Evolutionary conservation across 1,139 yeast genomes (phyloP).

Genomic region (Candida smagusa): DNA sequence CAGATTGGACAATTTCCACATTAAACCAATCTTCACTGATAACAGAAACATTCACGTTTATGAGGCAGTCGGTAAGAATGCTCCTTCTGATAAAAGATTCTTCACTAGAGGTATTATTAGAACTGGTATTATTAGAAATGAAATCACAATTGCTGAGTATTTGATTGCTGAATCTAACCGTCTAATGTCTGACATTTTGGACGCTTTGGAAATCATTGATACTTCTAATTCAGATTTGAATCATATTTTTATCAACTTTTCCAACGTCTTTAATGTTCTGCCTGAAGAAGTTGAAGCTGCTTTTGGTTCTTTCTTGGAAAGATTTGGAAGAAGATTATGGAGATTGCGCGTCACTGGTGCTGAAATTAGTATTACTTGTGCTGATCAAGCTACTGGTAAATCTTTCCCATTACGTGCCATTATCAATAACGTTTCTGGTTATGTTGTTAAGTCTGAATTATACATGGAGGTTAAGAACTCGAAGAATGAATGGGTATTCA

Average conservation of each 20-base stretch:
- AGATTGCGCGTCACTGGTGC: constrained; percentile 96
- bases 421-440: constrained; percentile 94
- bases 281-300: constrained; percentile 98
- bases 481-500: constrained; percentile 95
- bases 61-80: constrained; percentile 92
- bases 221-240: constrained; percentile 93
- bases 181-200: constrained; percentile 91
- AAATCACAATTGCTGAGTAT: constrained; percentile 88
- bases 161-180: constrained; percentile 94
- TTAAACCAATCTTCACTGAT: constrained; percentile 92
- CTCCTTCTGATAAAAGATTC: constrained; percentile 90
- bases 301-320: constrained; percentile 93
- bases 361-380: constrained; percentile 92
- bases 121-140: constrained; percentile 92
- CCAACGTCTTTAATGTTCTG: constrained; percentile 88
- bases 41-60: constrained; percentile 97
- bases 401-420: constrained; percentile 96
- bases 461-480: constrained; percentile 91
- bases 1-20: constrained; percentile 89
- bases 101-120: constrained; percentile 96
- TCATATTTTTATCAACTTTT: constrained; percentile 93
- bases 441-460: constrained; percentile 91
- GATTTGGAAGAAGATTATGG: constrained; percentile 97
- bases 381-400: constrained; percentile 80
- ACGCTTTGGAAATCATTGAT: constrained; percentile 90